Evolutionary conservation across 305 asterid species (phyloP).

Genomic region (Plantago lanceolata): DNA sequence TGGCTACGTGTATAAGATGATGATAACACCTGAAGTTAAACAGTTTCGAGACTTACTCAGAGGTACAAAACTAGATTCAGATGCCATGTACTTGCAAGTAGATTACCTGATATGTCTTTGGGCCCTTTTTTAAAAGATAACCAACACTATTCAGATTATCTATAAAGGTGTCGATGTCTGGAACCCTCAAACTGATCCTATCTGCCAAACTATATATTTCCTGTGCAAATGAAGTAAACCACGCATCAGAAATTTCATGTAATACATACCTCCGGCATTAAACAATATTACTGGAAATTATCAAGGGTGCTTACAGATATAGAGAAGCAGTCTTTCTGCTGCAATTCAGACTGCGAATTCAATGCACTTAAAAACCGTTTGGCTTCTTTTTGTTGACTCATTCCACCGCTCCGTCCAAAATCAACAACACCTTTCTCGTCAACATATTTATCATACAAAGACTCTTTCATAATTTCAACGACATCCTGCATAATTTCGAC

Average conservation of each 20-base stretch:
- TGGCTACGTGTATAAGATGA: slow-evolving; percentile 76
- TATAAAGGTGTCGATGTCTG: slow-evolving; percentile 78
- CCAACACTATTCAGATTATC: slow-evolving; percentile 84
- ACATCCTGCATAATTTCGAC: slow-evolving; percentile 61
- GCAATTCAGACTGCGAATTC: slow-evolving; percentile 76
- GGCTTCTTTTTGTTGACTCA: slow-evolving; percentile 98
- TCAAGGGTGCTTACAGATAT: slow-evolving; percentile 55
- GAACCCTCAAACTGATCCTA: slow-evolving; percentile 66
- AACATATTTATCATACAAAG: slow-evolving; percentile 86
- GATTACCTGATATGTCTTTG: slow-evolving; percentile 83
- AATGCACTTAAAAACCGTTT: slow-evolving; percentile 81
- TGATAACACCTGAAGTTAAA: slow-evolving; percentile 60
- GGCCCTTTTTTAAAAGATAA: slow-evolving; percentile 86
- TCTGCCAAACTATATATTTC: slow-evolving; percentile 91
- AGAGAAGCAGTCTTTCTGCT: slow-evolving; percentile 82
- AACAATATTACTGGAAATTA: slow-evolving; percentile 9
- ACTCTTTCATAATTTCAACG: slow-evolving; percentile 94
- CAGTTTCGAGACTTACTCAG: slow-evolving; percentile 5
- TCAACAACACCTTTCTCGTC: slow-evolving; percentile 90
- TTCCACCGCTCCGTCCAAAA: slow-evolving; percentile 95
- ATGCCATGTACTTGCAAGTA: slow-evolving; percentile 3
- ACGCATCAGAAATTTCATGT: slow-evolving; percentile 16
- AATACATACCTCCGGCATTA: background rate
- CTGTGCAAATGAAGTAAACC: slow-evolving; percentile 40
- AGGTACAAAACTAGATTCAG: slow-evolving; percentile 2